These are phyloP conservation scores for Cladochytrium replicatum DNA, from an alignment of 192 early-diverging fungal genomes.

Conservation along the genomic window DNA sequence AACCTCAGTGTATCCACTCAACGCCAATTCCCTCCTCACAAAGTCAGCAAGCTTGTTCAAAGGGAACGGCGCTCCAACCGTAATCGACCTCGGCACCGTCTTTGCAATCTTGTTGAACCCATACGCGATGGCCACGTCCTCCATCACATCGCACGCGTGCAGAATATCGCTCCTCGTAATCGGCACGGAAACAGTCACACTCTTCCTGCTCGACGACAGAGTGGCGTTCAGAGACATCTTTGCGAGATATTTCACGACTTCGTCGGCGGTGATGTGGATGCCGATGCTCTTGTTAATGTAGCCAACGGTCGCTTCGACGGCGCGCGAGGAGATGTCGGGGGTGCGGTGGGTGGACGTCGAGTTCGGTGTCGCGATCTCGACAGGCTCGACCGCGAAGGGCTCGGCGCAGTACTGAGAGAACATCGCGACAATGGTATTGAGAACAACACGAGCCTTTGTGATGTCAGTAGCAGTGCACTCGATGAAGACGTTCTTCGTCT, in stretches of 20 bases:
- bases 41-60: conserved; percentile 88
- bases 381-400: conserved; percentile 89
- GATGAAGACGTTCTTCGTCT: conserved; percentile 94
- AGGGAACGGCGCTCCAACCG: conserved; percentile 78
- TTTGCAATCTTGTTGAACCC: conserved; percentile 90
- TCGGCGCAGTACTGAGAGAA: conserved; percentile 88
- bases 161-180: conserved; percentile 89
- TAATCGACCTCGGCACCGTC: conserved; percentile 65
- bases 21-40: conserved; percentile 75
- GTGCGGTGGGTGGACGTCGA: conserved; percentile 57
- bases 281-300: conserved; percentile 90
- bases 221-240: conserved; percentile 80
- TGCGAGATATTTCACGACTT: conserved; percentile 65
- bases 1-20: conserved; percentile 89
- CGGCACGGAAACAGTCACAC: conserved; percentile 64
- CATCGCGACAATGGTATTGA: conserved; percentile 93
- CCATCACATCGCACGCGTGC: conserved; percentile 95
- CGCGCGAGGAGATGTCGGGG: conserved; percentile 60
- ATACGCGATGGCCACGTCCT: conserved; percentile 94
- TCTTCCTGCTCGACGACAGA: conserved; percentile 24
- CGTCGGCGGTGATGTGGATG: conserved; percentile 47
- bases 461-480: conserved; percentile 96
- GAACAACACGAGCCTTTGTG: conserved; percentile 86
- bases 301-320: conserved; percentile 59
- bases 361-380: conserved; percentile 78